Evolutionary conservation across 768 basidiomycete species (phyloP).

Genomic region (Peribolospora baueri): DNA sequence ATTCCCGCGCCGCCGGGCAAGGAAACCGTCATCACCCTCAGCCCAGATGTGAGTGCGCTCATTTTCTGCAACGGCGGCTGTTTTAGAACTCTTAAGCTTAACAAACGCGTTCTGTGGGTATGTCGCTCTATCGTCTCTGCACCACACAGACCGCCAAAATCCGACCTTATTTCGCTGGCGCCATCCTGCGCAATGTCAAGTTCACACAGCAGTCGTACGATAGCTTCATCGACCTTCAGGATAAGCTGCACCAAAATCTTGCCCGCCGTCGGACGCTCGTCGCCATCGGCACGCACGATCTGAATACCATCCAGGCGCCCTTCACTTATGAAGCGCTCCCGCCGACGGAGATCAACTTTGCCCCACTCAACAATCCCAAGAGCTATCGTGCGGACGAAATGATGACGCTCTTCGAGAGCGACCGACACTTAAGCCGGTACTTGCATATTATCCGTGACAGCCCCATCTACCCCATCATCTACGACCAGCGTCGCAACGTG

Average conservation of each 20-base stretch:
- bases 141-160: slow-evolving; percentile 42
- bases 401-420: slow-evolving; percentile 80
- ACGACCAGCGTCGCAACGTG: slow-evolving; percentile 64
- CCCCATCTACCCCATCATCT: slow-evolving; percentile 92
- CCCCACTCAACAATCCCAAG: slow-evolving; percentile 54
- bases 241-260: slow-evolving; percentile 92
- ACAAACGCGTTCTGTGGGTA: slow-evolving; percentile 20
- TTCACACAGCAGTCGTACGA: slow-evolving; percentile 75
- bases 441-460: slow-evolving; percentile 82
- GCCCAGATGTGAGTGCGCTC: too few species aligned
- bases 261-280: slow-evolving; percentile 73
- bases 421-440: slow-evolving; percentile 72
- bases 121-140: slow-evolving; percentile 29
- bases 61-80: too few species aligned
- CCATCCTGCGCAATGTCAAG: slow-evolving; percentile 65
- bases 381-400: slow-evolving; percentile 67
- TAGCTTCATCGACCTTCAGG: slow-evolving; percentile 97
- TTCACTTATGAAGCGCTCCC: slow-evolving; percentile 56
- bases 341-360: slow-evolving; percentile 68
- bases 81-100: too few species aligned
- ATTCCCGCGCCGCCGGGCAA: slow-evolving; percentile 5
- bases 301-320: slow-evolving; percentile 64
- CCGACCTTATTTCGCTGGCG: slow-evolving; percentile 74
- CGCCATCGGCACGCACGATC: slow-evolving; percentile 89
- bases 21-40: background rate